phyloP scores from a whole-genome alignment of 441 rosid species.

The Corymbia citriodora region DNA sequence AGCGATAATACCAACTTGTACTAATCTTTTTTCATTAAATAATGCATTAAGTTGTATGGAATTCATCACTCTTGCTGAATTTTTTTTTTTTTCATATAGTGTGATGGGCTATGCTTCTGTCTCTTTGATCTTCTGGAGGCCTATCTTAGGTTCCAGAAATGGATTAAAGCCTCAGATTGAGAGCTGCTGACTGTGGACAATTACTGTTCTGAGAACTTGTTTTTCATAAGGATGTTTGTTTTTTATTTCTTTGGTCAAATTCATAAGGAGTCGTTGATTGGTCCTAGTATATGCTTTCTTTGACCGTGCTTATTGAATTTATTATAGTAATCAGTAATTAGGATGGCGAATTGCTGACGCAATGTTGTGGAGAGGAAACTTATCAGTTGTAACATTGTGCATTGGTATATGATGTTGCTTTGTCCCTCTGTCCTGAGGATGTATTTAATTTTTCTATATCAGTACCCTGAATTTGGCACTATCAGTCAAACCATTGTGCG shows the following conservation, averaged over 20 bases:
- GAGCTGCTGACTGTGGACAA: background rate
- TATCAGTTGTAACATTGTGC: background rate
- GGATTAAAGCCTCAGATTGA: background rate
- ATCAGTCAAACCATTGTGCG: background rate
- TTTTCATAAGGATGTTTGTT: background rate
- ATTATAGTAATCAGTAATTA: background rate
- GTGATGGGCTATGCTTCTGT: background rate
- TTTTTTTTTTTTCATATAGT: accelerated
- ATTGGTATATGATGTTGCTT: background rate
- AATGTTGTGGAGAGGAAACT: background rate
- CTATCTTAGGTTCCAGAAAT: background rate
- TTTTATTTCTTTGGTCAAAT: background rate
- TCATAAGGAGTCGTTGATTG: background rate
- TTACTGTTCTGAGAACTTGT: background rate
- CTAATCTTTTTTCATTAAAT: background rate
- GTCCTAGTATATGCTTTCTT: background rate
- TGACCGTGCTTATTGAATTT: background rate
- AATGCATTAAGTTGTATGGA: background rate
- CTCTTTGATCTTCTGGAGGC: background rate
- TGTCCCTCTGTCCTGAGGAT: background rate
- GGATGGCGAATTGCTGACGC: background rate
- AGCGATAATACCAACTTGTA: background rate
- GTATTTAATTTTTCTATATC: background rate
- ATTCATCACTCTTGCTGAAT: background rate
- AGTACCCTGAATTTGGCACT: background rate